Evolutionary conservation across 2,329 filamentous ascomycete species (phyloP).

Genomic region (Xylariaceae sp.): DNA sequence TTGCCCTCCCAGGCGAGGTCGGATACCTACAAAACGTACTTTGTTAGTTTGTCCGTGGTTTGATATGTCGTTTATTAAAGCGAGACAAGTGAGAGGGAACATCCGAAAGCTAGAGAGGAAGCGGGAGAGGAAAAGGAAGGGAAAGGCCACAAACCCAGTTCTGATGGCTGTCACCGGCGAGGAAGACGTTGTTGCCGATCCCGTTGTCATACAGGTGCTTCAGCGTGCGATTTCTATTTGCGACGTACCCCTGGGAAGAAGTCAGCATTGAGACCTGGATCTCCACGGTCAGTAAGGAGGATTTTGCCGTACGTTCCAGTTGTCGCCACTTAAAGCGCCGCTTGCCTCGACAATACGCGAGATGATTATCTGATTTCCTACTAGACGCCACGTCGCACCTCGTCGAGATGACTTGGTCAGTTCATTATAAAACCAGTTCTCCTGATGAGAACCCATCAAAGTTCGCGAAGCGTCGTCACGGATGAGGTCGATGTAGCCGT

Average conservation of each 20-base stretch:
- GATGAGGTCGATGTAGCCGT: constrained; percentile 63
- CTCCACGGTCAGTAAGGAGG: neutral
- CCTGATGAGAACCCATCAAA: constrained; percentile 73
- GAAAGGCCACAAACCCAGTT: constrained; percentile 54
- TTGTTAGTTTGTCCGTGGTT: neutral
- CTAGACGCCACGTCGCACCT: constrained; percentile 70
- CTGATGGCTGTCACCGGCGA: constrained; percentile 71
- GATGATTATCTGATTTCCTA: constrained; percentile 74
- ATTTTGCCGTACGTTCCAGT: constrained; percentile 40
- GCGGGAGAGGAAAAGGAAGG: neutral
- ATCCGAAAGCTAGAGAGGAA: neutral
- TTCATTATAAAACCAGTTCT: constrained; percentile 72
- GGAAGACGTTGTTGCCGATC: constrained; percentile 73
- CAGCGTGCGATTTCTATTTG: constrained; percentile 73
- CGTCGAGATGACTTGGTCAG: constrained; percentile 61
- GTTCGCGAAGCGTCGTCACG: constrained; percentile 67
- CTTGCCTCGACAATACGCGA: constrained; percentile 49
- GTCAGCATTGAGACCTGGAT: neutral
- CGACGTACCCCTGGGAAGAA: constrained; percentile 66
- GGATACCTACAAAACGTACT: constrained; percentile 34
- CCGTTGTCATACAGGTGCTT: constrained; percentile 67
- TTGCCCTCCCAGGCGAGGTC: constrained; percentile 62
- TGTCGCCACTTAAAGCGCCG: constrained; percentile 37
- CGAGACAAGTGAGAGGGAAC: neutral
- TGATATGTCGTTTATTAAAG: neutral